These are phyloP conservation scores for Vigna hirtella DNA, from an alignment of 306 rosid species.

Conservation along the genomic window DNA sequence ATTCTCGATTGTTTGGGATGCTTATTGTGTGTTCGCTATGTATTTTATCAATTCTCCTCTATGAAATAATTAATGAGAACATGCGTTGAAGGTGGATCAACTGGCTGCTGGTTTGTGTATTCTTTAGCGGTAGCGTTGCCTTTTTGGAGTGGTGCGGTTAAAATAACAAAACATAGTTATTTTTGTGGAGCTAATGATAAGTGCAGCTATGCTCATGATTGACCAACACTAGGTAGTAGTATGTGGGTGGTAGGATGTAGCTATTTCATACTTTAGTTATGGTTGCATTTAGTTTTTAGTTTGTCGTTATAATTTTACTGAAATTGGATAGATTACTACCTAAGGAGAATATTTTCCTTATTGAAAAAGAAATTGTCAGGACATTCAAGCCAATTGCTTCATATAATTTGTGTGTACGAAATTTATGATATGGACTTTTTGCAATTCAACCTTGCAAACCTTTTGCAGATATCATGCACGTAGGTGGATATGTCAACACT, in stretches of 20 bases:
- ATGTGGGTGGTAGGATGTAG: too few relatives aligned
- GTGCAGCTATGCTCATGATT: not conserved
- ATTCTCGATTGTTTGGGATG: not conserved
- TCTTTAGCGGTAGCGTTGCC: not conserved
- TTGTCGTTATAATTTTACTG: not conserved
- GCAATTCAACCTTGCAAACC: not conserved
- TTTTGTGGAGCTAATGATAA: not conserved
- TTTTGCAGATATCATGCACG: not conserved
- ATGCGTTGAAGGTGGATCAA: not conserved
- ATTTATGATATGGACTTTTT: not conserved
- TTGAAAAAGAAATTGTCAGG: not conserved
- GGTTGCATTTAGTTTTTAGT: constrained; percentile 12
- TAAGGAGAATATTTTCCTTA: not conserved
- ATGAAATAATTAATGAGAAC: not conserved
- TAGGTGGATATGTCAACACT: too few relatives aligned
- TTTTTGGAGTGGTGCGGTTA: not conserved
- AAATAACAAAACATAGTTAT: not conserved
- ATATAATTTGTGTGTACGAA: not conserved
- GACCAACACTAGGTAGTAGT: too few relatives aligned
- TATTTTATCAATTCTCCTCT: not conserved
- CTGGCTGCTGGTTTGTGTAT: not conserved
- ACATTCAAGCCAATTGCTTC: not conserved
- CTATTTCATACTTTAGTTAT: not conserved
- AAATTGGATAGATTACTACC: constrained; percentile 15
- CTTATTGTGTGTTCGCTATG: not conserved